phyloP scores from a whole-genome alignment of 2,329 filamentous ascomycete genomes.

The Pseudocercospora fuligena region DNA sequence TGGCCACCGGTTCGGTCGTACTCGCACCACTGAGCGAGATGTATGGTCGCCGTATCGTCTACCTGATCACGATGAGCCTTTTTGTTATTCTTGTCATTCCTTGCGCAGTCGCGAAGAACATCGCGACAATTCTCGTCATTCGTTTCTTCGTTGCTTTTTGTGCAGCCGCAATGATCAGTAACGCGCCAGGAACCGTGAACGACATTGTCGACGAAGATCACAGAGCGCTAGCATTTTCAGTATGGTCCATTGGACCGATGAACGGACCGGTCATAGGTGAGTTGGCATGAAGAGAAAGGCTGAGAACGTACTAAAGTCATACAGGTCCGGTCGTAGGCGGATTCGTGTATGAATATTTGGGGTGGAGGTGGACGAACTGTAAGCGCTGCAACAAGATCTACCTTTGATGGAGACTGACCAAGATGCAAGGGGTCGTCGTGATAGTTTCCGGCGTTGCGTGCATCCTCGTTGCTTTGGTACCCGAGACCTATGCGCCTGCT shows the following conservation, averaged over 20 bases:
- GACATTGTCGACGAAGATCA: constrained; percentile 83
- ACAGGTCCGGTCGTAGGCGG: constrained; percentile 77
- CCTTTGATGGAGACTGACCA: neutral
- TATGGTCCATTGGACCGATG: constrained; percentile 83
- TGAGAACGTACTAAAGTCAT: neutral
- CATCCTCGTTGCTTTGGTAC: constrained; percentile 62
- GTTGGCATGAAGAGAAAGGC: neutral
- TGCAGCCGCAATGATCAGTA: constrained; percentile 80
- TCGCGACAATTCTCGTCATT: constrained; percentile 70
- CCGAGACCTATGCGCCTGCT: constrained; percentile 77
- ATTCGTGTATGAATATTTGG: constrained; percentile 75
- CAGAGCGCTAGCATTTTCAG: constrained; percentile 78
- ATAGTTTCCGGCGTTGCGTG: constrained; percentile 71
- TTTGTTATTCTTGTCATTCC: constrained; percentile 75
- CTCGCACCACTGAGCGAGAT: constrained; percentile 76
- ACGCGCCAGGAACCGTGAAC: constrained; percentile 79
- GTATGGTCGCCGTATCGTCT: constrained; percentile 70
- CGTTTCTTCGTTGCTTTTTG: constrained; percentile 77
- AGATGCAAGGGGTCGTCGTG: constrained; percentile 61
- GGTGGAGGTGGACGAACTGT: constrained; percentile 88
- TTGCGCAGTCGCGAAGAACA: constrained; percentile 69
- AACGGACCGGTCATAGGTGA: constrained; percentile 61
- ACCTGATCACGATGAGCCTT: constrained; percentile 65
- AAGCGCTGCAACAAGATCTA: neutral
- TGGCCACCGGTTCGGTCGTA: constrained; percentile 72